Conservation (phyloP, 2,329 filamentous ascomycete species). For the Aspergillus japonicus region DNA sequence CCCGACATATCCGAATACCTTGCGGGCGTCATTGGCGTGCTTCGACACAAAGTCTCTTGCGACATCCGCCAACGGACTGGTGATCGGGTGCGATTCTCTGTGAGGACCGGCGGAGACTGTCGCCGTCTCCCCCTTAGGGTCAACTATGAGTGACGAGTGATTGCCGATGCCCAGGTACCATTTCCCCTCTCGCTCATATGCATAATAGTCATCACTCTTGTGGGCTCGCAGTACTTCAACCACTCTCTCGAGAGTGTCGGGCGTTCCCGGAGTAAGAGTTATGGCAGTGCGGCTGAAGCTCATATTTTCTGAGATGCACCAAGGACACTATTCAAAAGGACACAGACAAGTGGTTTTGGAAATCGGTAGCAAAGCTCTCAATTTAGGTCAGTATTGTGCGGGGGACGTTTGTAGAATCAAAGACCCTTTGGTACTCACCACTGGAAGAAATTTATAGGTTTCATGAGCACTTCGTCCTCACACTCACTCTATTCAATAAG, state of each 20-base stretch:
- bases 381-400: too few relatives aligned
- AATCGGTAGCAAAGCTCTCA: too few relatives aligned
- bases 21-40: background rate
- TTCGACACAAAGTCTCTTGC: constrained; percentile 8
- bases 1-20: constrained; percentile 16
- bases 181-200: constrained; percentile 10
- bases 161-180: constrained; percentile 17
- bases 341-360: too few relatives aligned
- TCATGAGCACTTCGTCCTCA: too few relatives aligned
- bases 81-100: background rate
- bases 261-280: background rate
- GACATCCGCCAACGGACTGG: background rate
- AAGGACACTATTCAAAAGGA: too few relatives aligned
- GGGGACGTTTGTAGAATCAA: too few relatives aligned
- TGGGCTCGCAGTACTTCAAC: background rate
- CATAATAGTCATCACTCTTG: background rate
- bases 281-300: background rate
- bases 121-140: constrained; percentile 8
- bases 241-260: background rate
- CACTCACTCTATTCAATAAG: too few relatives aligned
- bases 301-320: background rate
- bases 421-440: too few relatives aligned
- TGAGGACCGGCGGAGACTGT: background rate
- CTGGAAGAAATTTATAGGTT: too few relatives aligned
- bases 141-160: constrained; percentile 9